Base-by-base conservation (phyloP, 805 yeast genomes). In the Wickerhamomyces bisporus region DNA sequence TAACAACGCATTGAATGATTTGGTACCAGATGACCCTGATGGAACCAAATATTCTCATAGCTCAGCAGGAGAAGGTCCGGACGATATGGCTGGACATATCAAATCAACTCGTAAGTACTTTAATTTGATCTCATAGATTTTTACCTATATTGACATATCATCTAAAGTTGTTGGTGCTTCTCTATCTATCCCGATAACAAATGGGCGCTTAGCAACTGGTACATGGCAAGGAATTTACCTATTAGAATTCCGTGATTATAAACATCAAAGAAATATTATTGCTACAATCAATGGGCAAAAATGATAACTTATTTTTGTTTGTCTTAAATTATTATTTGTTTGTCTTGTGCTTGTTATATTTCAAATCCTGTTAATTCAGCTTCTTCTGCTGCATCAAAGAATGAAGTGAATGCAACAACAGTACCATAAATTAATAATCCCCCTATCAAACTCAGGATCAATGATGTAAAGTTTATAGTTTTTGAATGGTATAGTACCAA, bases 151-250 rank as follows among this genome's bases (percentile, higher is more conserved):
- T n/a, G n/a, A n/a, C n/a, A n/a, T 12, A 9, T 18, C 12, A n/a
- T 17, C n/a, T 12, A 37, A 41, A 47, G 59, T 75, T 34, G 70
- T 81, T 9, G 93, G 94, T 15, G 81, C 77, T 7, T 68, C 77
- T 4, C 61, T 85, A 20, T 66, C 75, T 4, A 75, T 85, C 30
- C 94, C 94, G 2, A 83, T 85, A 34, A 55, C 69, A 17, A 73
- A 83, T 49, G 94, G 94, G 1, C 56, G 66, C 25, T 61, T 85
- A 39, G 81, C 79, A 1, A 68, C 80, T 0, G 94, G 94, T 2
- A 85, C 93, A 0, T 86, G 94, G 94, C 94, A 85, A 55, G 94
- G 93, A 0, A 71, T 86, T 30, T 85, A 83, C 68, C 64, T 81
- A 35, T 66, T 84, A 52, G 94, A 85, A 56, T 85, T 86, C 60